phyloP scores from a whole-genome alignment of 2,329 filamentous ascomycete species.

The Pestalotiopsis sp. region DNA sequence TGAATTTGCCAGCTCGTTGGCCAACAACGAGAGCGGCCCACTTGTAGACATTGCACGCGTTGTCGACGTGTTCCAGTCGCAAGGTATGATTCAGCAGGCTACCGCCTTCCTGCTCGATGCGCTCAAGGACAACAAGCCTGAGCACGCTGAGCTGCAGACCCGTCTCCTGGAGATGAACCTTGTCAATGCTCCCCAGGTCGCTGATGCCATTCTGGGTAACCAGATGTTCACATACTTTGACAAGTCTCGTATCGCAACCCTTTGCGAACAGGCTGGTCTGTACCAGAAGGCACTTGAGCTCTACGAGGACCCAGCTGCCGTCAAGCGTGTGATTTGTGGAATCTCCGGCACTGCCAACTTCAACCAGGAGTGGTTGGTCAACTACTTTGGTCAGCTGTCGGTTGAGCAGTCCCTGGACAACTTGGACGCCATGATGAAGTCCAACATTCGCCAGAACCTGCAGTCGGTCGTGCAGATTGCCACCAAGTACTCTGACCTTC shows the following conservation, averaged over 20 bases:
- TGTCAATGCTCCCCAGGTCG: slow-evolving; percentile 93
- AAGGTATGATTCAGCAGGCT: slow-evolving; percentile 96
- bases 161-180: slow-evolving; percentile 97
- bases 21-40: slow-evolving; percentile 84
- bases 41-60: slow-evolving; percentile 92
- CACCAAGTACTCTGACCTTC: slow-evolving; percentile 95
- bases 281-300: slow-evolving; percentile 88
- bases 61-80: slow-evolving; percentile 96
- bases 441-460: slow-evolving; percentile 95
- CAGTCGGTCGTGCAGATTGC: slow-evolving; percentile 93
- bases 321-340: slow-evolving; percentile 89
- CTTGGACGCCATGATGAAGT: slow-evolving; percentile 93
- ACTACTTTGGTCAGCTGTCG: slow-evolving; percentile 91
- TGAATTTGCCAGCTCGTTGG: slow-evolving; percentile 91
- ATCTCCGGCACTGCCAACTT: slow-evolving; percentile 82
- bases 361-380: slow-evolving; percentile 86
- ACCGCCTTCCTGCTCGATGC: slow-evolving; percentile 98
- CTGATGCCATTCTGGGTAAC: slow-evolving; percentile 95
- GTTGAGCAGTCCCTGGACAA: slow-evolving; percentile 95
- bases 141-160: slow-evolving; percentile 92
- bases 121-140: slow-evolving; percentile 90
- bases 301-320: slow-evolving; percentile 84
- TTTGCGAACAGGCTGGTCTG: slow-evolving; percentile 93
- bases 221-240: slow-evolving; percentile 99
- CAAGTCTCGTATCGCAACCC: slow-evolving; percentile 80